Base-by-base conservation (phyloP, 176 grass and related monocot species). In the Elaeis guineensis region DNA sequence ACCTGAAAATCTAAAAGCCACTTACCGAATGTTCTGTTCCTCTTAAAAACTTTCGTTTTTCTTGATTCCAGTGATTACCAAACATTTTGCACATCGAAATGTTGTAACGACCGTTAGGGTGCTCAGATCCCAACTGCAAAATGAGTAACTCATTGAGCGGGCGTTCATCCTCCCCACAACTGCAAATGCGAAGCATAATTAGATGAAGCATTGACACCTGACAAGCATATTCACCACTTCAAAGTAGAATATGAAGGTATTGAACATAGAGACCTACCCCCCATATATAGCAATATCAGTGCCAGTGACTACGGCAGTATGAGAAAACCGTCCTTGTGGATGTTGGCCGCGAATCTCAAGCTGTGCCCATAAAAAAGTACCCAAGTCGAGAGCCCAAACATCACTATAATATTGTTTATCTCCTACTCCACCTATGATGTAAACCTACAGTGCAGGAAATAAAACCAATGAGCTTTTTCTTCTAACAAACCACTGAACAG, bases 341-440 rank as follows among this genome's bases (percentile, higher is more conserved):
- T 79, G 84, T 66, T 90, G 88, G 51, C 94, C 94, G 9, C 84
- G 86, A n/a, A 76, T 85, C 16, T 98, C 94, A 3, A 98, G 85
- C 24, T 83, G 94, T 56, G 53, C 79, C 94, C 94, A 98, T 8
- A 82, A 68, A 7, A 76, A 74, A 18, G 26, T 78, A 18, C 68
- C 16, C 19, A 81, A 64, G 83, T 98, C 94, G 55, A 93, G 85
- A 83, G 92, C 69, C 94, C 94, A 98, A 5, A 87, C 84, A 78
- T 98, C 94, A 7, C 82, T 98, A 35, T 98, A 98, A 50, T 98
- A 98, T 59, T 98, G 82, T 53, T 98, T 92, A 64, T 98, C 93
- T 18, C 93, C 88, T 61, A 98, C 93, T 76, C 93, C 93, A 52
- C 93, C 88, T 19, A 98, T 71, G 29, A 98, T 81, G 63, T 98